Evolutionary conservation across 2,329 filamentous ascomycete species (phyloP).

Genomic region (Phaeosphaeria sp.): DNA sequence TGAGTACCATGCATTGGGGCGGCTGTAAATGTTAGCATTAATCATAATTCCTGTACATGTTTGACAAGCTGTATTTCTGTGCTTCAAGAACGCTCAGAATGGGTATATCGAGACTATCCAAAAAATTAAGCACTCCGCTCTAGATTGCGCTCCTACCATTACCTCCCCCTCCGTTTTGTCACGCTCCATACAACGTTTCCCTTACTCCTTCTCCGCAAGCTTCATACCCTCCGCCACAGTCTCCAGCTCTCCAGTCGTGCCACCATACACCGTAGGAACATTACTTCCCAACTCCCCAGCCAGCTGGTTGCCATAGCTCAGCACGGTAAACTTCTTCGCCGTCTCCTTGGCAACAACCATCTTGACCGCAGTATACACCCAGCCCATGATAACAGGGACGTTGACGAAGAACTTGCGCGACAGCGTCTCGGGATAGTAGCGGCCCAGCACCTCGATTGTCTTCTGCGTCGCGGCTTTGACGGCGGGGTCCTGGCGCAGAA

Average conservation of each 20-base stretch:
- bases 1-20: slow-evolving; percentile 2
- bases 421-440: slow-evolving; percentile 87
- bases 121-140: background rate
- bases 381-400: slow-evolving; percentile 89
- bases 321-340: slow-evolving; percentile 57
- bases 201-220: slow-evolving; percentile 27
- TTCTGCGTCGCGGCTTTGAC: slow-evolving; percentile 79
- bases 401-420: slow-evolving; percentile 96
- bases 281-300: slow-evolving; percentile 69
- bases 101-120: slow-evolving; percentile 3
- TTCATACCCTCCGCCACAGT: slow-evolving; percentile 52
- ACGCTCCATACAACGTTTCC: background rate
- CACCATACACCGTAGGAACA: slow-evolving; percentile 81
- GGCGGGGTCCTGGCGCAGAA: slow-evolving; percentile 79
- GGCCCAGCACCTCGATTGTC: slow-evolving; percentile 81
- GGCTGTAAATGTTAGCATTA: slow-evolving; percentile 1
- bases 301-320: slow-evolving; percentile 69
- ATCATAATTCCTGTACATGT: slow-evolving; percentile 7
- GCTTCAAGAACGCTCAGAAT: slow-evolving; percentile 17
- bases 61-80: slow-evolving; percentile 5
- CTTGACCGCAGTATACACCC: slow-evolving; percentile 61
- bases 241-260: slow-evolving; percentile 65
- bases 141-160: slow-evolving; percentile 1
- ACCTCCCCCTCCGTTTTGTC: background rate
- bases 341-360: slow-evolving; percentile 56